Conservation (phyloP, 2,329 filamentous ascomycete species). For the Graphium sp. region DNA sequence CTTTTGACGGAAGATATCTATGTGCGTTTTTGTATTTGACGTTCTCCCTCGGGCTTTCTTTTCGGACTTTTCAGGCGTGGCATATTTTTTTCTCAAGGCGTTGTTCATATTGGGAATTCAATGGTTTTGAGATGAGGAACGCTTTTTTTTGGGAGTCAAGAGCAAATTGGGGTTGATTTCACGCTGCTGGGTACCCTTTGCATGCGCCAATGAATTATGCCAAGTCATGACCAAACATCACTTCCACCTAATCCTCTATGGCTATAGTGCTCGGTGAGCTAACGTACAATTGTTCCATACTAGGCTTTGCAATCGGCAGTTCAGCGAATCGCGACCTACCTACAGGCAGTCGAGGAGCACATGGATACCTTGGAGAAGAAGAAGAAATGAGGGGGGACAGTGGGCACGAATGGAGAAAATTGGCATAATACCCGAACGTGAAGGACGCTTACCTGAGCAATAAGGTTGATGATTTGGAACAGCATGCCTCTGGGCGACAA, state of each 20-base stretch:
- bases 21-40: slow-evolving; percentile 46
- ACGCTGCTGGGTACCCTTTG: no score
- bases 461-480: no score
- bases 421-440: no score
- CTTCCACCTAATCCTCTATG: no score
- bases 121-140: neutral
- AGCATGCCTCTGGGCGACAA: no score
- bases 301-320: slow-evolving; percentile 69
- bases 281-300: slow-evolving; percentile 7
- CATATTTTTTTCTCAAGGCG: neutral
- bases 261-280: no score
- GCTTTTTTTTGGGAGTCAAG: neutral
- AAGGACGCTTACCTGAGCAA: no score
- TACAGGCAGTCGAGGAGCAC: slow-evolving; percentile 61
- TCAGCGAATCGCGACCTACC: slow-evolving; percentile 61
- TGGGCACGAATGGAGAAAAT: no score
- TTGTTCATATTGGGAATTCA: no score
- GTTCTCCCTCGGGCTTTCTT: neutral
- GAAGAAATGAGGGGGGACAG: slow-evolving; percentile 35
- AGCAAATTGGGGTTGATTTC: slow-evolving; percentile 1
- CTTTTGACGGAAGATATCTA: slow-evolving; percentile 91
- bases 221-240: no score
- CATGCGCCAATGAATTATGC: no score
- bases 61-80: slow-evolving; percentile 1
- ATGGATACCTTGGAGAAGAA: slow-evolving; percentile 45